Evolutionary conservation across 2,329 filamentous ascomycete species (phyloP), one percentile per base, ranked within the genome.

Genomic region (Pseudogymnoascus sp.): DNA sequence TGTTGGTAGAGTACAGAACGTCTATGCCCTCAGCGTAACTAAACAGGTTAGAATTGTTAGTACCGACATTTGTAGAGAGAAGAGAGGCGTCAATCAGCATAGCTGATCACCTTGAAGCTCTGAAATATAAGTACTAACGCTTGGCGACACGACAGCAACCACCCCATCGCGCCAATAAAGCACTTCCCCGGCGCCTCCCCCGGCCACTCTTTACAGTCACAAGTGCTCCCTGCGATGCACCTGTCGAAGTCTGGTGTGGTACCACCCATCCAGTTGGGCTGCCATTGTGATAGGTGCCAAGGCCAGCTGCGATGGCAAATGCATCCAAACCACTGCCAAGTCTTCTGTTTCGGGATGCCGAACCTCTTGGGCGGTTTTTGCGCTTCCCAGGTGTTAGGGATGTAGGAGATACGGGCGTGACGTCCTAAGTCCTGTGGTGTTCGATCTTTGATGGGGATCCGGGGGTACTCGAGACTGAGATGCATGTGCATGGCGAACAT

Each of bases 201-300:
- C 3, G 40, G 12, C 40, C 40, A 45, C 21, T 21, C 21, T 21
- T 3, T 3, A 7, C 3, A 27, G 1, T 27, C 18, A 10, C 40
- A 45, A 1, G 10, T 7, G 27, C 18, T 18, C 25, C 10, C 4
- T 4, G 5, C 25, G 10, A 45, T 25, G 21, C 10, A 27, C 1
- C 5, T 9, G 2, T 45, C 27, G 0, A 5, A 1, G 1, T 12
- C 10, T 6, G 5, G 18, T 1, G 6, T 6, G 18, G 1, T 2
- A 1, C 21, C 1, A 21, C 21, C 21, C 21, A 3, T 2, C 21
- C 21, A 21, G 3, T 21, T 2, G 0, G 21, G 21, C 18, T 7
- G 9, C 40, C 18, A 25, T 6, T 3, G n/a, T 18, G 18, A 42
- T 1, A 18, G 0, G n/a, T n/a, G n/a, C n/a, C n/a, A n/a, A 3